A percentile compares a stretch with the other conserved stretches of the same genome.
Conservation (phyloP, 2,329 filamentous ascomycete species). For the Coniella lustricola region DNA sequence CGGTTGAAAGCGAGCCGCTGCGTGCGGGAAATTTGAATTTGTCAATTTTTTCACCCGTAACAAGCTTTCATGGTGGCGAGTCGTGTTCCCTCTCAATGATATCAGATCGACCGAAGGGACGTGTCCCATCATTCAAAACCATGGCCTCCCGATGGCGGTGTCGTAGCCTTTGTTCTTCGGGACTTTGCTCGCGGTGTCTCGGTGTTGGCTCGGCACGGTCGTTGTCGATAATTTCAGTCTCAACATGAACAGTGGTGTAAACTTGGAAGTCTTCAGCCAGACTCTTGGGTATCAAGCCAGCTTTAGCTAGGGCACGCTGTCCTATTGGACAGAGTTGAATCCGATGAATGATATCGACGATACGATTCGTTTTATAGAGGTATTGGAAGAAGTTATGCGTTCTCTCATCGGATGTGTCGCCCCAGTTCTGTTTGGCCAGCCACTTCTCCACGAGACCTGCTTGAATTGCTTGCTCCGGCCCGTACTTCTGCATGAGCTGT, state of each 20-base stretch:
- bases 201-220: slow-evolving; percentile 26
- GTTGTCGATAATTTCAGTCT: slow-evolving; percentile 15
- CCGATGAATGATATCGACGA: slow-evolving; percentile 44
- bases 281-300: slow-evolving; percentile 36
- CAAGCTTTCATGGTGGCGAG: slow-evolving; percentile 22
- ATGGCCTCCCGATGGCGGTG: slow-evolving; percentile 79
- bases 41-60: neutral
- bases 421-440: slow-evolving; percentile 69
- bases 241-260: slow-evolving; percentile 13
- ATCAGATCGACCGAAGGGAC: slow-evolving; percentile 65
- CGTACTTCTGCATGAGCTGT: slow-evolving; percentile 54
- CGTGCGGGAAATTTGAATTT: no score
- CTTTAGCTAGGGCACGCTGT: slow-evolving; percentile 42
- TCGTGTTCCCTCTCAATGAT: slow-evolving; percentile 64
- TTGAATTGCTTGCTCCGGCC: slow-evolving; percentile 49
- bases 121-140: slow-evolving; percentile 80
- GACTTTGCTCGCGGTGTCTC: slow-evolving; percentile 44
- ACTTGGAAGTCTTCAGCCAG: slow-evolving; percentile 18
- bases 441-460: slow-evolving; percentile 64
- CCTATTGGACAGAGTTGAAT: slow-evolving; percentile 45
- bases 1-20: no score
- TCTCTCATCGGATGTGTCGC: slow-evolving; percentile 44
- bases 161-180: slow-evolving; percentile 64
- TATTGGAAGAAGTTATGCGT: slow-evolving; percentile 48
- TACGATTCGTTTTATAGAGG: slow-evolving; percentile 44